Conservation (phyloP, 495 filamentous ascomycete genomes). For the Sordaria brevicollis region DNA sequence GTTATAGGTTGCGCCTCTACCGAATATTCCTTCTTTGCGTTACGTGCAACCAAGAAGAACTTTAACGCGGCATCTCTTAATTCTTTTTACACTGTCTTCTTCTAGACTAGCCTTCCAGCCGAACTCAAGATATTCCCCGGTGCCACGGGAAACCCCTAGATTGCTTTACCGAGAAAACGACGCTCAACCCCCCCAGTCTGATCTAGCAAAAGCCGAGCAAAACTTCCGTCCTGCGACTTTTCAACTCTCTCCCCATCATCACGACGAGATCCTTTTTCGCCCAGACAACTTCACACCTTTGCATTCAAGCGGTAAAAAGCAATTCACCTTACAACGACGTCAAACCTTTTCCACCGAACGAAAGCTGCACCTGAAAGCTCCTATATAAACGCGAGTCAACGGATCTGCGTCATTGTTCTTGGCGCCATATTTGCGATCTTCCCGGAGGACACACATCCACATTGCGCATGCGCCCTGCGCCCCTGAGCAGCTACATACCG, state of each 20-base stretch:
- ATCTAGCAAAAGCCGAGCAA: background rate
- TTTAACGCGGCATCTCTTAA: background rate
- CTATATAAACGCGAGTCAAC: slow-evolving; percentile 6
- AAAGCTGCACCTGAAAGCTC: background rate
- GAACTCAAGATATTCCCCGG: background rate
- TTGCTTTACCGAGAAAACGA: background rate
- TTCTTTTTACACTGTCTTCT: background rate
- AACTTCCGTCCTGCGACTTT: background rate
- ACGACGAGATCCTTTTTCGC: background rate
- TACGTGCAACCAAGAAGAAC: background rate
- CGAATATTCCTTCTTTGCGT: background rate
- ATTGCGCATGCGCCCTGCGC: background rate
- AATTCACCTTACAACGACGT: background rate
- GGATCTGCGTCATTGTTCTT: background rate
- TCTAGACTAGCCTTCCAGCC: background rate
- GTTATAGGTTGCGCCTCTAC: background rate
- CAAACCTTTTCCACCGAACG: background rate
- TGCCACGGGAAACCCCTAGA: background rate
- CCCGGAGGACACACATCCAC: background rate
- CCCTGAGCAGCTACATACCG: background rate
- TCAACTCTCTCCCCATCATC: background rate
- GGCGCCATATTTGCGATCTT: background rate
- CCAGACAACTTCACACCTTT: background rate
- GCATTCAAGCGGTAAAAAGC: background rate
- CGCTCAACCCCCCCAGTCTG: background rate